Evolutionary conservation across 1,284 basidiomycete species (phyloP).

Genomic region (Coniophora puteana): DNA sequence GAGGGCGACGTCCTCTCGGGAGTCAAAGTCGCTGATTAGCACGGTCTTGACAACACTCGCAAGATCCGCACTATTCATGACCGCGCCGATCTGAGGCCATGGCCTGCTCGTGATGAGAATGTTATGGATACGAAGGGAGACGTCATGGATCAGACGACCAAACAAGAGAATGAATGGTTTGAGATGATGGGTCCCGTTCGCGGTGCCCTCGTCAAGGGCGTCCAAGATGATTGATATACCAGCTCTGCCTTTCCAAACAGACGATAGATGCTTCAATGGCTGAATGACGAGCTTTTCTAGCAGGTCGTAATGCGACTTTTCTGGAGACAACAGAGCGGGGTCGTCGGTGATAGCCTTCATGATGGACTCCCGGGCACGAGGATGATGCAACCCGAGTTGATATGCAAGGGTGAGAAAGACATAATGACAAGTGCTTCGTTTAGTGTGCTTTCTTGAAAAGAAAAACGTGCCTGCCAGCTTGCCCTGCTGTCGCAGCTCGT

Average conservation of each 20-base stretch:
- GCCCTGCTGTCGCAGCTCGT: not conserved
- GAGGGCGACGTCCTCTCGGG: too few species aligned
- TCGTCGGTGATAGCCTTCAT: not conserved
- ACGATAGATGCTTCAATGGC: not conserved
- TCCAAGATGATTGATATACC: too few species aligned
- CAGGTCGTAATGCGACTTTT: not conserved
- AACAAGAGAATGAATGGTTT: too few species aligned
- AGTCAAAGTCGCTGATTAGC: too few species aligned
- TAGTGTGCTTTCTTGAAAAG: constrained; percentile 1
- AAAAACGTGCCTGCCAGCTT: constrained; percentile 3
- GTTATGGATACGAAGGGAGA: too few species aligned
- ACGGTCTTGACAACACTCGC: too few species aligned
- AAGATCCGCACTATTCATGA: too few species aligned
- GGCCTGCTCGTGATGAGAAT: constrained; percentile 1
- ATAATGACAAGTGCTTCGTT: not conserved
- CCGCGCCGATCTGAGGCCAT: too few species aligned
- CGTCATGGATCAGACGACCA: too few species aligned
- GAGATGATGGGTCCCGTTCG: too few species aligned
- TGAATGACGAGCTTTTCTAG: not conserved
- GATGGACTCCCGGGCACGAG: not conserved
- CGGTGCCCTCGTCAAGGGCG: too few species aligned
- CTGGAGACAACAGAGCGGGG: constrained; percentile 2
- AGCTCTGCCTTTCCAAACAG: too few species aligned
- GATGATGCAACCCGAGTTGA: not conserved
- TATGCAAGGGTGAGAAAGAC: constrained; percentile 3